Conservation (phyloP, 805 yeast genomes). For the Kazachstania kunashirensis region DNA sequence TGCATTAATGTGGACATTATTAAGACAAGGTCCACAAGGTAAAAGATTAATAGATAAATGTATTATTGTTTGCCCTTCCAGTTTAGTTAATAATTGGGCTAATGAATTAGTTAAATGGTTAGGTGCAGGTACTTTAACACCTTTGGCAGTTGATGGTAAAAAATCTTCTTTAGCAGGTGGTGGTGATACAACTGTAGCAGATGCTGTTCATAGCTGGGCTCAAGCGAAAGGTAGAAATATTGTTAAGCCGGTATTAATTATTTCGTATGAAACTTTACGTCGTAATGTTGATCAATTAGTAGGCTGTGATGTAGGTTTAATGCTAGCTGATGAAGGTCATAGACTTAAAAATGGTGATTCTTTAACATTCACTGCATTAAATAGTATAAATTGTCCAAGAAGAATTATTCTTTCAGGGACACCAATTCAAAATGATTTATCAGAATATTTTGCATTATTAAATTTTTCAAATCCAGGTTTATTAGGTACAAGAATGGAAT, state of each 20-base stretch:
- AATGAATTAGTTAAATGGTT: slow-evolving; percentile 92
- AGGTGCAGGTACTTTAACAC: slow-evolving; percentile 82
- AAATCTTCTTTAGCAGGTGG: slow-evolving; percentile 42
- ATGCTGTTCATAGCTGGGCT: slow-evolving; percentile 74
- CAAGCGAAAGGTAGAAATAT: slow-evolving; percentile 77
- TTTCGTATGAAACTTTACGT: slow-evolving; percentile 88
- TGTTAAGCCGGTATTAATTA: slow-evolving; percentile 86
- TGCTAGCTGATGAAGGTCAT: slow-evolving; percentile 83
- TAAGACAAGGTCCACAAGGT: slow-evolving; percentile 79
- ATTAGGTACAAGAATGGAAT: slow-evolving; percentile 74
- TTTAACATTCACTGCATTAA: slow-evolving; percentile 76
- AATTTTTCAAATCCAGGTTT: slow-evolving; percentile 93
- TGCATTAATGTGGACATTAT: slow-evolving; percentile 82
- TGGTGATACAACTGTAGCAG: slow-evolving; percentile 45
- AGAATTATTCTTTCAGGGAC: slow-evolving; percentile 93
- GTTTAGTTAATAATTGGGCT: slow-evolving; percentile 93
- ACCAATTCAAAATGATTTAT: slow-evolving; percentile 90
- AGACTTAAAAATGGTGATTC: slow-evolving; percentile 84
- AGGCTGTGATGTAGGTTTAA: slow-evolving; percentile 72
- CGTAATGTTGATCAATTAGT: slow-evolving; percentile 69
- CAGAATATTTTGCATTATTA: slow-evolving; percentile 84
- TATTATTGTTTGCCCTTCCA: slow-evolving; percentile 90
- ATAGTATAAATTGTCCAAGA: slow-evolving; percentile 74
- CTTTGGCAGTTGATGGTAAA: slow-evolving; percentile 89
- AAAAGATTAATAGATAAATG: slow-evolving; percentile 77